Evolutionary conservation across 352 stramenopile genomes (phyloP).

Genomic region (Pythium graminicola): DNA sequence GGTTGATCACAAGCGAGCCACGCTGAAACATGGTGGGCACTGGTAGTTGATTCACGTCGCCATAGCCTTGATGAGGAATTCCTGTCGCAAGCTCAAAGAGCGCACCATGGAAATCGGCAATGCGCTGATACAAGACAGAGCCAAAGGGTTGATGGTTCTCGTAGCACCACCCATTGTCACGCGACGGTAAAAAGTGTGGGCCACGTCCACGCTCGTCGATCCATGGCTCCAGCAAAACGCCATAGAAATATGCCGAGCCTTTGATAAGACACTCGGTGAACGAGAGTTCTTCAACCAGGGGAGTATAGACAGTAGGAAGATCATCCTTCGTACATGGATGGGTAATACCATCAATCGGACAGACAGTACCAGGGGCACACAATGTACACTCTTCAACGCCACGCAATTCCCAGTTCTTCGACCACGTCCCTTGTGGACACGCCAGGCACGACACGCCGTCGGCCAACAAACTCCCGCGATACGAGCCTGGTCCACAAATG

Average conservation of each 20-base stretch:
- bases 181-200: conserved; percentile 84
- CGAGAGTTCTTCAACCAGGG: conserved; percentile 76
- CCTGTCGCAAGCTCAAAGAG: conserved; percentile 90
- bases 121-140: conserved; percentile 90
- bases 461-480: conserved; percentile 75
- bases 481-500: conserved; percentile 92
- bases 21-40: conserved; percentile 79
- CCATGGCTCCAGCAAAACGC: conserved; percentile 92
- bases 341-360: conserved; percentile 93
- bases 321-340: conserved; percentile 90
- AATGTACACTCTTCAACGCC: conserved; percentile 90
- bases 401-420: conserved; percentile 96
- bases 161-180: conserved; percentile 86
- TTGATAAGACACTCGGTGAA: conserved; percentile 86
- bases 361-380: conserved; percentile 91
- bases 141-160: conserved; percentile 86
- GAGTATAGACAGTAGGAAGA: conserved; percentile 88
- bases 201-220: conserved; percentile 91
- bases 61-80: conserved; percentile 92
- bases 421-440: conserved; percentile 95
- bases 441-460: conserved; percentile 87
- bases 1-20: conserved; percentile 83
- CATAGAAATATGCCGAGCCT: conserved; percentile 87
- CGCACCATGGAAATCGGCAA: conserved; percentile 92
- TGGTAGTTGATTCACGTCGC: conserved; percentile 63